A percentile compares a stretch with the other conserved stretches of the same genome.
Conservation (phyloP, 2,329 filamentous ascomycete genomes). For the Orbilia quercus region DNA sequence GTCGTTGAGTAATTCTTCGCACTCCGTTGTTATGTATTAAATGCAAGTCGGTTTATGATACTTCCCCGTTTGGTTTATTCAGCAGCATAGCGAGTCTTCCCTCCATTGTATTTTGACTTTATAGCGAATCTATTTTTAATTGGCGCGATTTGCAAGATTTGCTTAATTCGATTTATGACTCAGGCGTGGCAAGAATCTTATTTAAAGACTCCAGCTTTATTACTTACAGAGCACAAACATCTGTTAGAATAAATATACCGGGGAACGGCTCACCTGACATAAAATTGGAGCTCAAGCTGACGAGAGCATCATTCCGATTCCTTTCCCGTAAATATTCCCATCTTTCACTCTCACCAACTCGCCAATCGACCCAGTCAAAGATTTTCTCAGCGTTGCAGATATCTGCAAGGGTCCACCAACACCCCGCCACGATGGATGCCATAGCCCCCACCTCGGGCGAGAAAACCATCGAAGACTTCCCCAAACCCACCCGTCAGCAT, state of each 20-base stretch:
- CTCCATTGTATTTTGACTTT: neutral
- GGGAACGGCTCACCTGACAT: neutral
- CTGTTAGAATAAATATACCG: too few species aligned
- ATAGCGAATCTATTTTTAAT: too few species aligned
- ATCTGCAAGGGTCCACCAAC: conserved; percentile 20
- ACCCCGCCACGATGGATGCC: conserved; percentile 17
- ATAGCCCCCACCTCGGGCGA: conserved; percentile 5
- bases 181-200: too few species aligned
- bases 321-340: conserved; percentile 2
- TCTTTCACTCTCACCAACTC: conserved; percentile 1
- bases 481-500: conserved; percentile 83
- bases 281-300: neutral
- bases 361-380: neutral
- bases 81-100: too few species aligned
- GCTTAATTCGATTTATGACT: too few species aligned
- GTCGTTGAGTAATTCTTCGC: too few species aligned
- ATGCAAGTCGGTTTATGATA: too few species aligned
- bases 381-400: conserved; percentile 13
- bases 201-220: too few species aligned
- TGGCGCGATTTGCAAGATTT: too few species aligned
- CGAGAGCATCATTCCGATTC: neutral
- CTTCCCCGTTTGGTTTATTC: too few species aligned
- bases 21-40: too few species aligned
- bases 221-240: too few species aligned
- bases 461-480: conserved; percentile 68